A percentile compares a stretch with the other conserved stretches of the same genome.
Conservation (phyloP, 2,329 filamentous ascomycete genomes). For the Fusarium buxicola region DNA sequence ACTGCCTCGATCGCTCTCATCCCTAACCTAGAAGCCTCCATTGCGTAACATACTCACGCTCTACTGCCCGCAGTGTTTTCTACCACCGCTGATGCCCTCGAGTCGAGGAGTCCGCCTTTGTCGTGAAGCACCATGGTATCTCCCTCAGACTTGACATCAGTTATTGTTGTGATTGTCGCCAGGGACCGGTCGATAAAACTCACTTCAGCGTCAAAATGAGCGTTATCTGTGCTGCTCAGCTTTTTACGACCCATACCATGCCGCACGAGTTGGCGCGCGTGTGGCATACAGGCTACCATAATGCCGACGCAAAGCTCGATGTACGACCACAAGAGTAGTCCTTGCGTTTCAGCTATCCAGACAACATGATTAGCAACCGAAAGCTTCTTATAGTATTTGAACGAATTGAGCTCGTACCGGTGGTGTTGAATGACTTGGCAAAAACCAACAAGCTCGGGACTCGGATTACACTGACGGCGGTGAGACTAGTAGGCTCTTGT, state of each 20-base stretch:
- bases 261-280: conserved; percentile 4
- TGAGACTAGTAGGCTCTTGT: not conserved
- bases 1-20: no score
- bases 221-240: rapidly evolving
- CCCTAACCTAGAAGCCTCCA: no score
- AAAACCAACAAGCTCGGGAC: not conserved
- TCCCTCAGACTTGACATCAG: no score
- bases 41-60: no score
- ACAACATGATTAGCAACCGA: rapidly evolving
- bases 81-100: no score
- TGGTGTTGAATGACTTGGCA: conserved; percentile 1
- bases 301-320: conserved; percentile 14
- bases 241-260: not conserved
- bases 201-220: not conserved
- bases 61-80: no score
- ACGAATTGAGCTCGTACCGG: rapidly evolving
- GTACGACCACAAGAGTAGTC: conserved; percentile 1
- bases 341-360: conserved; percentile 3
- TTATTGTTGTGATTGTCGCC: no score
- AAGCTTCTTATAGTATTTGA: rapidly evolving
- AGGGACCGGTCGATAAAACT: conserved; percentile 1
- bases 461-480: not conserved
- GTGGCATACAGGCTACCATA: conserved; percentile 25
- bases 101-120: no score
- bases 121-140: no score